Percentiles rank a stretch among this genome's conserved stretches.
Conservation (phyloP, 805 yeast species). For the Cyberlindnera samutprakarnensis region DNA sequence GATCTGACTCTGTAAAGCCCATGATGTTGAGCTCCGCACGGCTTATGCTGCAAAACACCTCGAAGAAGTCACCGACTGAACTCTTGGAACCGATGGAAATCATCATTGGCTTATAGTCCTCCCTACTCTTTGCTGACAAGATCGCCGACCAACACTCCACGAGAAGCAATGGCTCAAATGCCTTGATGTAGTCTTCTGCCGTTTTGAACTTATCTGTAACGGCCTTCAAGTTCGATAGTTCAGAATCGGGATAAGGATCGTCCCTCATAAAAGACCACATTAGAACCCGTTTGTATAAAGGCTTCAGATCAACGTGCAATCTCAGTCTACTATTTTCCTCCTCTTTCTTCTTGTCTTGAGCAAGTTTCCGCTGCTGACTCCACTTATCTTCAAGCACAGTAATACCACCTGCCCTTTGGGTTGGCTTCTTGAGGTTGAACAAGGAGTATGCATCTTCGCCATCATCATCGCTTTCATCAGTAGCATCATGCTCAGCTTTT, state of each 20-base stretch:
- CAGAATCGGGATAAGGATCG: conserved; percentile 53
- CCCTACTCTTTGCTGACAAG: conserved; percentile 59
- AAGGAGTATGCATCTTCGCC: conserved; percentile 28
- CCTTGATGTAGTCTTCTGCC: conserved; percentile 57
- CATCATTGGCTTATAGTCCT: conserved; percentile 49
- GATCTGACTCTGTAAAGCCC: conserved; percentile 66
- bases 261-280: conserved; percentile 66
- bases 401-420: conserved; percentile 22
- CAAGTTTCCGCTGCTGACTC: conserved; percentile 26
- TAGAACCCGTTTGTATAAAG: conserved; percentile 62
- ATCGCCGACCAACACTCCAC: conserved; percentile 94
- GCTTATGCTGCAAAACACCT: conserved; percentile 68
- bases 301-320: conserved; percentile 68
- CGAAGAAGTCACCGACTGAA: conserved; percentile 80
- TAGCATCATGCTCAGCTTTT: conserved; percentile 1
- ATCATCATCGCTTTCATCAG: conserved; percentile 24
- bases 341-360: conserved; percentile 38
- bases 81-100: conserved; percentile 72
- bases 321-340: conserved; percentile 76
- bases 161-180: conserved; percentile 73
- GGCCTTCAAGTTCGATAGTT: conserved; percentile 21
- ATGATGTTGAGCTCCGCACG: conserved; percentile 42
- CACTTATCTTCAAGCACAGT: conserved; percentile 24
- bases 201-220: conserved; percentile 51
- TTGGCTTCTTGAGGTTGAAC: conserved; percentile 24